Evolutionary conservation across 495 filamentous ascomycete species (phyloP).

Genomic region (Podospora australis): DNA sequence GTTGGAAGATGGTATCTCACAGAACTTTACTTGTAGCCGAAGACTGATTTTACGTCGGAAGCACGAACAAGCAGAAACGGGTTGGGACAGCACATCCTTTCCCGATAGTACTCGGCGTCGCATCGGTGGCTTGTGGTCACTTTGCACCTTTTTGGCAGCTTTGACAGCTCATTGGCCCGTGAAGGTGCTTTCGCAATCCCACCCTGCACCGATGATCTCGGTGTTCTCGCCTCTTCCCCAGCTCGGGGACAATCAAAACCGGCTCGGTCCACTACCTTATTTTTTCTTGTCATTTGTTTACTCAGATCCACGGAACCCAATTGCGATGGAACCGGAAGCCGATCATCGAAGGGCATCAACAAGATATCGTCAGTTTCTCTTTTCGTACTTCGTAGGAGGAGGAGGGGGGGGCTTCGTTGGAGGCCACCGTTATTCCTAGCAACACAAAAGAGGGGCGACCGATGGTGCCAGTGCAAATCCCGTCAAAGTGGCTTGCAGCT

Average conservation of each 20-base stretch:
- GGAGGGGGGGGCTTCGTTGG: not conserved
- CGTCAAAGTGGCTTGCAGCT: not conserved
- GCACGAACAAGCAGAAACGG: no score
- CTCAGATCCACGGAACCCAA: no score
- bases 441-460: no score
- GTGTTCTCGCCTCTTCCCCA: not conserved
- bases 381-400: not conserved
- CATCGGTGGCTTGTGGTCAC: not conserved
- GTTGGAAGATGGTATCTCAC: not conserved
- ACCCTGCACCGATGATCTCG: not conserved
- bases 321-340: no score
- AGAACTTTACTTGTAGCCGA: no score
- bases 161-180: not conserved
- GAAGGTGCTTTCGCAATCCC: not conserved
- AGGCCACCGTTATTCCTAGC: not conserved
- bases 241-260: not conserved
- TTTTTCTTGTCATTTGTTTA: not conserved
- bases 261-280: not conserved
- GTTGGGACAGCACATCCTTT: no score
- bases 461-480: not conserved
- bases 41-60: no score
- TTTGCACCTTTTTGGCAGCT: not conserved
- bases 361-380: not conserved
- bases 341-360: no score
- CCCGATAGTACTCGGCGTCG: not conserved